These are phyloP conservation scores for Gentiana macrophylla DNA, from an alignment of 257 asterid species.

Conservation along the genomic window DNA sequence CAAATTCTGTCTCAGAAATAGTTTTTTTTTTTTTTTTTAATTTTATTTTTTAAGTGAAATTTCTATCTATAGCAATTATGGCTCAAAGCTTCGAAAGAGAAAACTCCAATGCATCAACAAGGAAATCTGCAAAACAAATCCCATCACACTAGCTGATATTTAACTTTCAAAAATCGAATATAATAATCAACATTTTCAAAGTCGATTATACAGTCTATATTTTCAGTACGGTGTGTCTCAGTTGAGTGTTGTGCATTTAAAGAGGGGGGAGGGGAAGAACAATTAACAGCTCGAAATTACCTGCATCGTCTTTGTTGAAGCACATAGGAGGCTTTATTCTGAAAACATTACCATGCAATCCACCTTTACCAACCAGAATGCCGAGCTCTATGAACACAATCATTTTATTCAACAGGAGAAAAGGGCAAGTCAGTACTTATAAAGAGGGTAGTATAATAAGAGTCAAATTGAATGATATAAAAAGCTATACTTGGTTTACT, in stretches of 20 bases:
- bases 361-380: slow-evolving; percentile 90
- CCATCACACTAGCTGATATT: background rate
- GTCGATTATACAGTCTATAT: background rate
- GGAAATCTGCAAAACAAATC: slow-evolving; percentile 51
- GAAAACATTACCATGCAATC: slow-evolving; percentile 88
- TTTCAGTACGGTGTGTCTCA: background rate
- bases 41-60: too few species aligned
- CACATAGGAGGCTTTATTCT: slow-evolving; percentile 99
- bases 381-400: slow-evolving; percentile 57
- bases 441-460: too few species aligned
- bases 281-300: slow-evolving; percentile 19
- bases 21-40: too few species aligned
- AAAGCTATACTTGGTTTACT: too few species aligned
- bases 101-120: slow-evolving; percentile 82
- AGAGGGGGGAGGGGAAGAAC: background rate
- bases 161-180: background rate
- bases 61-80: too few species aligned
- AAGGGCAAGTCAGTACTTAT: background rate
- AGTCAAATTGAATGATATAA: too few species aligned
- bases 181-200: background rate
- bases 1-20: too few species aligned
- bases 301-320: slow-evolving; percentile 80
- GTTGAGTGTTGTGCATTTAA: background rate
- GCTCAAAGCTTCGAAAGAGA: slow-evolving; percentile 68
- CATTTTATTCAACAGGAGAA: background rate